A percentile compares a stretch with the other conserved stretches of the same genome.
These are phyloP conservation scores for Aspergillus homomorphus DNA, from an alignment of 495 filamentous ascomycete species.

Conservation along the genomic window DNA sequence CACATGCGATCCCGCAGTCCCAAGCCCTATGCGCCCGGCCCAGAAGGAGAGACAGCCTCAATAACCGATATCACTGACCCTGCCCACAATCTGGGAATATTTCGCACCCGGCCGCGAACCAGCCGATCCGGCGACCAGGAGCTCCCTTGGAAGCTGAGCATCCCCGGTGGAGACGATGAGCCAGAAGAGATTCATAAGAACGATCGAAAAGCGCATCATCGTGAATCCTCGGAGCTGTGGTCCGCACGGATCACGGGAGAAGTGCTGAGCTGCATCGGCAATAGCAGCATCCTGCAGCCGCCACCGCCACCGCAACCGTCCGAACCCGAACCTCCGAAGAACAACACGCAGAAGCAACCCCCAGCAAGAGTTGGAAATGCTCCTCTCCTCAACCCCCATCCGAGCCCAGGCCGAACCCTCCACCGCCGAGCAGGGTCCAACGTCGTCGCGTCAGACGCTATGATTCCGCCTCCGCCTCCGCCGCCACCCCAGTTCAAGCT, in stretches of 20 bases:
- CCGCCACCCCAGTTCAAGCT: background rate
- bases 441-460: no score
- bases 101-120: conserved; percentile 23
- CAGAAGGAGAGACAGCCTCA: conserved; percentile 16
- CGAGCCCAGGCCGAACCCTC: conserved; percentile 16
- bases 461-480: background rate
- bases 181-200: background rate
- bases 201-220: background rate
- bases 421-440: conserved; percentile 3
- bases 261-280: background rate
- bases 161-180: conserved; percentile 24
- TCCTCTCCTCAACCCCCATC: background rate
- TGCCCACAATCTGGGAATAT: conserved; percentile 25
- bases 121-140: conserved; percentile 32
- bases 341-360: no score
- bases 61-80: conserved; percentile 27
- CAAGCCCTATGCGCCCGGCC: conserved; percentile 18
- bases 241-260: background rate
- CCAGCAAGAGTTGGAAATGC: no score
- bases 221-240: background rate
- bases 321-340: background rate
- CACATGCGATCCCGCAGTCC: conserved; percentile 29
- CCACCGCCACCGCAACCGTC: no score
- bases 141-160: conserved; percentile 28
- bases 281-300: background rate